Percentiles rank a stretch among this genome's conserved stretches.
Conservation (phyloP, 495 filamentous ascomycete genomes). For the Penicillium simplicissimum region DNA sequence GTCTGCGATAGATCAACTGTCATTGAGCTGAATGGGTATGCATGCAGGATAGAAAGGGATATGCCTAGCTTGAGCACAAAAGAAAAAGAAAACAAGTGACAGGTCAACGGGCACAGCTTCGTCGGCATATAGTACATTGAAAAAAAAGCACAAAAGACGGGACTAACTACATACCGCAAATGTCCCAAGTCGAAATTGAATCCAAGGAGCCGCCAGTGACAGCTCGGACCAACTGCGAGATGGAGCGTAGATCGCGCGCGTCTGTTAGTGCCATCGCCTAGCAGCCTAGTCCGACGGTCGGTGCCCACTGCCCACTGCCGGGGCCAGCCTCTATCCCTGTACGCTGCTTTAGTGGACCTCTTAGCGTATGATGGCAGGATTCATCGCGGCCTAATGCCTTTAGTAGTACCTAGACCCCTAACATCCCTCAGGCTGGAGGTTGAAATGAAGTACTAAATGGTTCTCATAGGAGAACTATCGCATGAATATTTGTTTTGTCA, state of each 20-base stretch:
- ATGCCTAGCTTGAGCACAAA: background rate
- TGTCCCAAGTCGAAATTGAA: background rate
- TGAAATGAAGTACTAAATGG: background rate
- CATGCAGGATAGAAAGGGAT: background rate
- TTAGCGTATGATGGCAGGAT: background rate
- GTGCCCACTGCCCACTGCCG: background rate
- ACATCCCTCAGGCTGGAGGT: background rate
- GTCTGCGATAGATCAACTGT: constrained; percentile 1
- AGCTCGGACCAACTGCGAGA: constrained; percentile 12
- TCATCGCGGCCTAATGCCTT: background rate
- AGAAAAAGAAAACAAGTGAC: background rate
- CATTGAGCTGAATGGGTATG: background rate
- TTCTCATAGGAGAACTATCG: background rate
- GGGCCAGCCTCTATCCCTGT: background rate
- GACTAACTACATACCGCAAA: no score
- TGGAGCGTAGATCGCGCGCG: constrained; percentile 14
- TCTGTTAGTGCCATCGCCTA: constrained; percentile 12
- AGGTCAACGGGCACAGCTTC: background rate
- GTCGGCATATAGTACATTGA: background rate
- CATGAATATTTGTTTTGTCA: background rate
- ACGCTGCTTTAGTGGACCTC: background rate
- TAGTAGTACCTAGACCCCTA: background rate
- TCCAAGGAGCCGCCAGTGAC: background rate
- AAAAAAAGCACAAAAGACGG: no score
- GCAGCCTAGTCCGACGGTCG: background rate